phyloP scores from a whole-genome alignment of 1,139 yeast genomes.

The Geotrichum carabidarum region DNA sequence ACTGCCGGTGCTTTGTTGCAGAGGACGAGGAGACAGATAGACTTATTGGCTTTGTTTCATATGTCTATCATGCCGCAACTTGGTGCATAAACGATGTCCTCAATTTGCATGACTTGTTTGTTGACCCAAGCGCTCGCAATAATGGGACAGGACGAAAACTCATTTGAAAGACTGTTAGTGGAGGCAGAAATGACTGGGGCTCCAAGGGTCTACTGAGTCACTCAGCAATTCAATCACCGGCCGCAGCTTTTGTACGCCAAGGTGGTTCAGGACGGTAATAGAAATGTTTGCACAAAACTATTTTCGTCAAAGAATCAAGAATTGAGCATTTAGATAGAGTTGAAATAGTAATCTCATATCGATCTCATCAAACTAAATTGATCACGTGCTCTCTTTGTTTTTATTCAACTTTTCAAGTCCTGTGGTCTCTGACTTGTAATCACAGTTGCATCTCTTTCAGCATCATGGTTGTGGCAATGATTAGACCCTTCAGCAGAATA shows the following conservation, averaged over 20 bases:
- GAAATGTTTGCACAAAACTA: not conserved
- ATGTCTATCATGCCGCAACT: constrained; percentile 47
- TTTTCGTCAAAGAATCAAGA: too few species aligned
- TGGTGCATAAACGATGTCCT: constrained; percentile 45
- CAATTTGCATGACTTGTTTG: constrained; percentile 47
- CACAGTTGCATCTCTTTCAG: too few species aligned
- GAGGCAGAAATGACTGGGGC: constrained; percentile 46
- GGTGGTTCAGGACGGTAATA: constrained; percentile 28
- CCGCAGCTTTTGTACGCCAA: constrained; percentile 55
- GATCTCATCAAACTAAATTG: too few species aligned
- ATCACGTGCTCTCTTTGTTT: too few species aligned
- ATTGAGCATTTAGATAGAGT: too few species aligned
- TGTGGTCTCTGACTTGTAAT: too few species aligned
- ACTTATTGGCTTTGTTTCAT: constrained; percentile 46
- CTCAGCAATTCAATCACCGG: constrained; percentile 52
- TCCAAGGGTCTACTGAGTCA: constrained; percentile 50
- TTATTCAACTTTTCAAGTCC: too few species aligned
- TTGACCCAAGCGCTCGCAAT: constrained; percentile 38
- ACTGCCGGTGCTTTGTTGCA: constrained; percentile 49
- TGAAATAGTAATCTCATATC: too few species aligned
- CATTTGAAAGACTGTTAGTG: constrained; percentile 45
- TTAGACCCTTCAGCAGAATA: not conserved
- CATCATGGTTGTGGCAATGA: not conserved
- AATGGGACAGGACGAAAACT: constrained; percentile 50
- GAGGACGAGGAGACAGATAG: constrained; percentile 23